Base-by-base conservation (phyloP, 148 eudicot species). In the Hydrangea macrophylla region DNA sequence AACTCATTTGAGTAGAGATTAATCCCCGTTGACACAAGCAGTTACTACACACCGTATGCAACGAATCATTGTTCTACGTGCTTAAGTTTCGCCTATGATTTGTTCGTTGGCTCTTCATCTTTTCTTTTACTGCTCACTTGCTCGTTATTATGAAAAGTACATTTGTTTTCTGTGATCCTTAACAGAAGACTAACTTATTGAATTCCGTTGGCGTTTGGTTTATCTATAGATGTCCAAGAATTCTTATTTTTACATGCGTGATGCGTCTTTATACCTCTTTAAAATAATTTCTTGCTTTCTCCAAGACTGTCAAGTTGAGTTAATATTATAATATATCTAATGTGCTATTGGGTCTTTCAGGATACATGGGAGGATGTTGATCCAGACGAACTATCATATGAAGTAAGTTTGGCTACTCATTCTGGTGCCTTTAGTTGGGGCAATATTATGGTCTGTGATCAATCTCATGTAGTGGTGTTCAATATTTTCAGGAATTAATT, bases 351-450 rank as follows among this genome's bases (percentile, higher is more conserved):
- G 55, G 28, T 39, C 24, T 75, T 81, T 58, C 82, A 93, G 98
- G 98, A 92, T 76, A 70, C 90, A 26, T 94, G 96, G 97, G 96
- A 90, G 73, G 96, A 88, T 64, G 92, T 90, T 75, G 97, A 94
- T 76, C 97, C 98, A 2, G 98, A 94, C 77, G 97, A 94, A 75
- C 80, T 94, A 61, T 94, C 96, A 27, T 94, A 94, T 30, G 98
- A 94, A 88, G 98, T 93, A 89, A 73, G 48, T 67, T 50, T 26
- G 62, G 13, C 73, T 9, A 50, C 58, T 23, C 7, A 63, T 48
- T 62, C 30, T 67, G 33, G 12, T 64, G 24, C 64, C 62, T 57
- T 40, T 70, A 13, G 3, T 68, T 35, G 62, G 23, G 25, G 59
- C 25, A 24, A 26, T 32, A 10, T 11, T 65, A 27, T 51, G 35